Evolutionary conservation across 805 yeast genomes (phyloP), one percentile per base, ranked within the genome.

Genomic region (Clavispora vitiphila): DNA sequence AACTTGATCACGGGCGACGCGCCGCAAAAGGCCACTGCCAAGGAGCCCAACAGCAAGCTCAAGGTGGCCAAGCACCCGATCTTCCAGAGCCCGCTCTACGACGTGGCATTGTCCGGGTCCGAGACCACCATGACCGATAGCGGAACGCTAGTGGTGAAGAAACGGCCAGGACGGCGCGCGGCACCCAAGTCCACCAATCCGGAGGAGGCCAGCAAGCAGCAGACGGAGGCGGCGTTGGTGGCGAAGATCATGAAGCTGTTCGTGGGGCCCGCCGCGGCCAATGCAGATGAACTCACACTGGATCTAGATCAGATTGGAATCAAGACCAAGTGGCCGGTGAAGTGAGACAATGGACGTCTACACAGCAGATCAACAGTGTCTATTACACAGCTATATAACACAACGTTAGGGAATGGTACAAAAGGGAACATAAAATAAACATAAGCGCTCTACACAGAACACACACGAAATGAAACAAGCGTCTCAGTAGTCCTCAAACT

Each of bases 231-330:
- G 0, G 59, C 58, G 12, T 51, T 69, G 23, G 55, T 69, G 38
- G 71, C 73, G 6, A 66, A 64, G 49, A 69, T 69, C 39, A 62
- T 64, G 67, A 69, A 69, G 49, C 71, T 67, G 39, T 70, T 66
- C 40, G 51, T 47, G 12, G 73, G 73, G 2, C 74, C 74, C 5
- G 64, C 60, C 22, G 49, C 64, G 7, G 67, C 61, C 4, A 60
- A 45, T 24, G 47, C 49, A 3, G 68, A 67, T 12, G 71, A 70
- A 43, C 50, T 67, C 27, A 42, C 47, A 8, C 48, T 55, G 35
- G 75, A 70, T 48, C 59, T 69, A 31, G 64, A 64, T 10, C 46
- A 50, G 37, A 61, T 70, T 55, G 71, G 71, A 3, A 52, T 69
- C 24, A 44, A 57, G 14, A 59, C 66, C 2, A 61, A 51, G 39